Conservation (phyloP, 2,329 filamentous ascomycete species). For the Aspergillus arachidicola region DNA sequence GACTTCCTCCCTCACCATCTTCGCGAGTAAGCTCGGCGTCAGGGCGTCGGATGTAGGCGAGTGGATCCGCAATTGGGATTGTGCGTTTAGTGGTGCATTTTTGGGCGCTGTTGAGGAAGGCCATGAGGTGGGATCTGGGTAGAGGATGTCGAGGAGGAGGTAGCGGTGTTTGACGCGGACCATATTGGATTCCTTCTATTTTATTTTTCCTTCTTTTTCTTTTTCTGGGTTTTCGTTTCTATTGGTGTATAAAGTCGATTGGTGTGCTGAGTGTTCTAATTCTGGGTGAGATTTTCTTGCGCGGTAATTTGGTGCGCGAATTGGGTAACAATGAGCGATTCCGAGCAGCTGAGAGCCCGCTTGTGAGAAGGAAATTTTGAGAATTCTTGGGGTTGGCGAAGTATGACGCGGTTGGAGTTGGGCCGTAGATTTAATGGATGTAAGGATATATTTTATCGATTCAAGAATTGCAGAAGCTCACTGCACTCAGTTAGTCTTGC, state of each 20-base stretch:
- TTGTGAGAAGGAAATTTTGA: not conserved
- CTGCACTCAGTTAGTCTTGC: not conserved
- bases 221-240: not conserved
- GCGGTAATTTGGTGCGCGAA: not conserved
- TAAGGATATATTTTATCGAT: not conserved
- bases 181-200: constrained; percentile 59
- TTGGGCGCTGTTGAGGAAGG: constrained; percentile 36
- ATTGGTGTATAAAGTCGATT: not conserved
- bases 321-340: not conserved
- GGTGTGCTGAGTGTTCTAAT: not conserved
- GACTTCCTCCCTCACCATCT: constrained; percentile 71
- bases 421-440: not conserved
- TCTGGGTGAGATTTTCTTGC: not conserved
- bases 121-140: constrained; percentile 60
- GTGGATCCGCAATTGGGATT: constrained; percentile 70
- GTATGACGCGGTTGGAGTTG: not conserved
- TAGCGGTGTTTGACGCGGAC: constrained; percentile 97
- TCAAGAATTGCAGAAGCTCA: constrained; percentile 2
- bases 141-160: constrained; percentile 90
- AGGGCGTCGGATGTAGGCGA: constrained; percentile 75
- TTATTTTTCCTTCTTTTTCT: not conserved
- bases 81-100: constrained; percentile 46
- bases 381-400: not conserved
- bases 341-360: not conserved
- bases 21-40: constrained; percentile 65